Conservation (phyloP, 2,329 filamentous ascomycete genomes). For the Chalara sp. region DNA sequence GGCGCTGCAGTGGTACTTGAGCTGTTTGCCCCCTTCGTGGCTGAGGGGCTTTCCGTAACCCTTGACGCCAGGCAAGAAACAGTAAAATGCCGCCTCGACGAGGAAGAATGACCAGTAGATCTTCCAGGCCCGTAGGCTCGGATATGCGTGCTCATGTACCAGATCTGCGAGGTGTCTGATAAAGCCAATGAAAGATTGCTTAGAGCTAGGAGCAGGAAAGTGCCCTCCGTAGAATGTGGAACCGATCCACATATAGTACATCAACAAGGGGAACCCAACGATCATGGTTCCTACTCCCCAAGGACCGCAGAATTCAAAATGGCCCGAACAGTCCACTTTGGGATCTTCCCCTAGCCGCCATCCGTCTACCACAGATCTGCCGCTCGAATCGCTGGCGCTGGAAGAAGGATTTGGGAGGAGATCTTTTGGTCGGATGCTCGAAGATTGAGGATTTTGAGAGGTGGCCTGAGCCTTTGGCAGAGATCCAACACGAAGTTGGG, state of each 20-base stretch:
- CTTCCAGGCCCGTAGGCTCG: constrained; percentile 72
- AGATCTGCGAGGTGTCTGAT: constrained; percentile 61
- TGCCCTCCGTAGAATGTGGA: constrained; percentile 86
- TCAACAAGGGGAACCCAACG: constrained; percentile 84
- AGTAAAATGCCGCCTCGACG: constrained; percentile 77
- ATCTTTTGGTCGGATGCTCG: no score
- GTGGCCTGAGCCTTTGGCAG: no score
- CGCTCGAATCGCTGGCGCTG: constrained; percentile 16
- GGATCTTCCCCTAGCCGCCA: constrained; percentile 54
- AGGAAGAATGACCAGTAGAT: constrained; percentile 95
- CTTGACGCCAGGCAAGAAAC: constrained; percentile 79
- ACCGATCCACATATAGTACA: constrained; percentile 99
- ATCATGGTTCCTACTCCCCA: constrained; percentile 75
- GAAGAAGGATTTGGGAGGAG: no score
- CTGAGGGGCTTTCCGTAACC: constrained; percentile 82
- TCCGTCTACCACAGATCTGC: constrained; percentile 34
- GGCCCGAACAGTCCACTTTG: constrained; percentile 55
- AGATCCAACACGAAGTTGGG: no score
- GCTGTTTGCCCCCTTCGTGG: constrained; percentile 75
- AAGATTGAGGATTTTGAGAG: no score
- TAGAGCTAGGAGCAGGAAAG: constrained; percentile 59
- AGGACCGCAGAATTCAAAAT: constrained; percentile 82
- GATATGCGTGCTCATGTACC: constrained; percentile 79
- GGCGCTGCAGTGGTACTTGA: constrained; percentile 91
- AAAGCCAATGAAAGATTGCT: constrained; percentile 66